Percentiles rank a stretch among this genome's conserved stretches.
phyloP scores from a whole-genome alignment of 768 basidiomycete species.

The Hericium coralloides region DNA sequence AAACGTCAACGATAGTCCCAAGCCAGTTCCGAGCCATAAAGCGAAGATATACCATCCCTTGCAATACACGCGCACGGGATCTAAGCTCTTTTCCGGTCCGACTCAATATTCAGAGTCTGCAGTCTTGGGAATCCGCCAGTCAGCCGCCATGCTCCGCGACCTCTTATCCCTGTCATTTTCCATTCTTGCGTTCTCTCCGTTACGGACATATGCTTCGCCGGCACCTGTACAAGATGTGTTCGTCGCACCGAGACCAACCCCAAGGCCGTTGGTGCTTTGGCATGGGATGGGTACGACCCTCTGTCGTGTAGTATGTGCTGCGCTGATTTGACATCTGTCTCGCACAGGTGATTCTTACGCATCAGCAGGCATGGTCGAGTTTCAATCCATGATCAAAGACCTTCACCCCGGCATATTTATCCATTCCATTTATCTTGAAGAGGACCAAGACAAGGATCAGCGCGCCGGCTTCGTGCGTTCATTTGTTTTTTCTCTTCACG shows the following conservation, averaged over 20 bases:
- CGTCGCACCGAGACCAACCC: not conserved
- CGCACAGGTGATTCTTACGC: slow-evolving; percentile 60
- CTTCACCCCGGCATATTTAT: slow-evolving; percentile 71
- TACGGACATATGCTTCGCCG: not conserved
- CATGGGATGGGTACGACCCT: not conserved
- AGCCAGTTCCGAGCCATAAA: no score
- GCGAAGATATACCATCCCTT: no score
- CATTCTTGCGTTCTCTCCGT: not conserved
- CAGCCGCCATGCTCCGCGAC: not conserved
- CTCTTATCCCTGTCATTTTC: not conserved
- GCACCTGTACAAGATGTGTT: not conserved
- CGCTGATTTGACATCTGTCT: not conserved
- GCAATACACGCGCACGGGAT: no score
- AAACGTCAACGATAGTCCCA: no score
- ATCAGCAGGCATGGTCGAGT: slow-evolving; percentile 65
- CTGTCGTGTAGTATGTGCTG: not conserved
- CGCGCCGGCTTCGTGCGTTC: slow-evolving; percentile 63
- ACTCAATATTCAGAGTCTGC: no score
- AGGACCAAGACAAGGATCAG: slow-evolving; percentile 52
- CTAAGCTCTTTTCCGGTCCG: no score
- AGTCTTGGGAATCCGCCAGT: not conserved
- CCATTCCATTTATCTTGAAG: slow-evolving; percentile 62
- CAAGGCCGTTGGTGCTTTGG: not conserved
- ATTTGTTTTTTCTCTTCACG: not conserved
- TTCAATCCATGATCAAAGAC: slow-evolving; percentile 45